phyloP scores from a whole-genome alignment of 192 early-diverging fungal species.

The Podila epicladia region DNA sequence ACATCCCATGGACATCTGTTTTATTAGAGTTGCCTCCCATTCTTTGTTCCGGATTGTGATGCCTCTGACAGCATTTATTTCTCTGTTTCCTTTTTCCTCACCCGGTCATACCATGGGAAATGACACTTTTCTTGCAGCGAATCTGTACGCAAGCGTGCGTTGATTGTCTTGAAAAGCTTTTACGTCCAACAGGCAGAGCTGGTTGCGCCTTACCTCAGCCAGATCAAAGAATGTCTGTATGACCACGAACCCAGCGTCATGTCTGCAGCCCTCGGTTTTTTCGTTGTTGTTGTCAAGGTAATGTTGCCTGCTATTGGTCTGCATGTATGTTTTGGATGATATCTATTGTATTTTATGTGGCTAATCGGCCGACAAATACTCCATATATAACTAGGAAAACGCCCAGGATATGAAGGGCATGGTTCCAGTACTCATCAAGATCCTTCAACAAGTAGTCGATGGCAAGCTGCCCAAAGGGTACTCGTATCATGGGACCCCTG shows the following conservation, averaged over 20 bases:
- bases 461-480: constrained; percentile 56
- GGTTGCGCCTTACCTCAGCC: constrained; percentile 45
- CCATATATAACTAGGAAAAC: constrained; percentile 10
- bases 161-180: constrained; percentile 54
- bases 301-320: too few species aligned
- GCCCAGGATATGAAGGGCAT: constrained; percentile 43
- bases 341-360: too few species aligned
- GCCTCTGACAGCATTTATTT: neutral
- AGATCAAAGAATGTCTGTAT: constrained; percentile 51
- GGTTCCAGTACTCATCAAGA: constrained; percentile 44
- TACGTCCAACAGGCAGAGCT: constrained; percentile 44
- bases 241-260: constrained; percentile 60
- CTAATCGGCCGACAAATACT: too few species aligned
- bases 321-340: too few species aligned
- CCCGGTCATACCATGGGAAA: neutral
- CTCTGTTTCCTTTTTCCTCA: neutral
- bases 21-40: neutral
- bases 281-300: constrained; percentile 48
- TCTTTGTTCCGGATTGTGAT: neutral
- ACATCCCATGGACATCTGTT: too few species aligned
- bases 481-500: constrained; percentile 61
- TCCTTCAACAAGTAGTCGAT: constrained; percentile 59
- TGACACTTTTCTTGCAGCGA: constrained; percentile 35
- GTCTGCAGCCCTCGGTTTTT: constrained; percentile 53
- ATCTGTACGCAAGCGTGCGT: constrained; percentile 60